These are phyloP conservation scores for Laburnicola sp. DNA, from an alignment of 2,329 filamentous ascomycete genomes.

Conservation along the genomic window DNA sequence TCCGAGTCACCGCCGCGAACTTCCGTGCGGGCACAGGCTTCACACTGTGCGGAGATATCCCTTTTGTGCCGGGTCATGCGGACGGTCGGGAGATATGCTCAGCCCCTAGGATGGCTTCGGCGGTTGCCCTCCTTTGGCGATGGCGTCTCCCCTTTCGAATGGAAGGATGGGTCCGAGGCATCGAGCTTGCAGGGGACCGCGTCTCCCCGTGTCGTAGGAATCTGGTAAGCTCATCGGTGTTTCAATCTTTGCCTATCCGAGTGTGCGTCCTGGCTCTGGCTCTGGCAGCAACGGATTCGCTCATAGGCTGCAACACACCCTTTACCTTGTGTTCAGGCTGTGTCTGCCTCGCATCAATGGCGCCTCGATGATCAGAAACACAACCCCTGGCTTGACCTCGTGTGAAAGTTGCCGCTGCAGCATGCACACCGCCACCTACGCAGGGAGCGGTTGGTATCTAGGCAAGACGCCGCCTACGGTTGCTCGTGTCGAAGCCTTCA, in stretches of 20 bases:
- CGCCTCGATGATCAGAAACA: not conserved
- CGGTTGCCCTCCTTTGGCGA: no score
- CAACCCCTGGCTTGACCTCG: constrained; percentile 4
- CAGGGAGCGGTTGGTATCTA: constrained; percentile 2
- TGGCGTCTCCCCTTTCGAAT: no score
- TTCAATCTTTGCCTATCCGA: not conserved
- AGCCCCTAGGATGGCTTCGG: no score
- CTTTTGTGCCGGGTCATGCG: no score
- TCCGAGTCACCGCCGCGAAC: no score
- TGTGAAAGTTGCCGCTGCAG: constrained; percentile 5
- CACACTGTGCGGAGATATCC: no score
- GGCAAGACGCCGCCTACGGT: constrained; percentile 1
- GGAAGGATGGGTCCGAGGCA: not conserved
- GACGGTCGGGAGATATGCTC: no score
- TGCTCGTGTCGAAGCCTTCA: constrained; percentile 8
- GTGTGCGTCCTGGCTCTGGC: not conserved
- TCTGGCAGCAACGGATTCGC: not conserved
- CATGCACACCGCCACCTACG: constrained; percentile 9
- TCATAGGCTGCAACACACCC: not conserved
- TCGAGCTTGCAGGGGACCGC: not conserved
- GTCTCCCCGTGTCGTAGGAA: not conserved
- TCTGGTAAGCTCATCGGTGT: not conserved
- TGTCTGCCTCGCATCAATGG: constrained; percentile 9
- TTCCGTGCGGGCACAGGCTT: no score
- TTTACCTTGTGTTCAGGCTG: not conserved